These are phyloP conservation scores for Penicillium macrosclerotiorum DNA, from an alignment of 495 filamentous ascomycete species.

Conservation along the genomic window DNA sequence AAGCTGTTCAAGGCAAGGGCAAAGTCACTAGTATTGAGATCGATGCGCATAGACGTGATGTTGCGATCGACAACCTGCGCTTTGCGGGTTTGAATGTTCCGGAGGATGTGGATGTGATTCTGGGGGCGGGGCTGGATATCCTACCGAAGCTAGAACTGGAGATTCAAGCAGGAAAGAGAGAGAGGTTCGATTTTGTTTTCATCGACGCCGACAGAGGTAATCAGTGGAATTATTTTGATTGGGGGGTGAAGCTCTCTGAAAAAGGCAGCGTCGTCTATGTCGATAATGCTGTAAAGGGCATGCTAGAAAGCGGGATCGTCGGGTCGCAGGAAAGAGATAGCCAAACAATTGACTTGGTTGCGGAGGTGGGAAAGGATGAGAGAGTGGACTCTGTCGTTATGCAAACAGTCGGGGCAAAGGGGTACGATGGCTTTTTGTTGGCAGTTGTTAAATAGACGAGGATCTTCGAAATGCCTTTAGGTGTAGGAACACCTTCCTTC, in stretches of 20 bases:
- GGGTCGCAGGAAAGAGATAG: background rate
- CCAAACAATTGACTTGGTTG: conserved; percentile 30
- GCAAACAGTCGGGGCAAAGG: conserved; percentile 52
- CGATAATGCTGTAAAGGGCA: conserved; percentile 46
- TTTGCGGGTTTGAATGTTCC: conserved; percentile 19
- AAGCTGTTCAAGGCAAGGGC: conserved; percentile 25
- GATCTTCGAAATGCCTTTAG: no score
- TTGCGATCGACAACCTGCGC: conserved; percentile 43
- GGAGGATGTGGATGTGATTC: conserved; percentile 41
- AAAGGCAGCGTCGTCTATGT: conserved; percentile 40
- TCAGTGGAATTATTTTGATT: conserved; percentile 47
- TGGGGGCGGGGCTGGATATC: conserved; percentile 45
- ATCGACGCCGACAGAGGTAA: conserved; percentile 53
- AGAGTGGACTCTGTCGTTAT: conserved; percentile 47
- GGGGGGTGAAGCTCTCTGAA: conserved; percentile 27
- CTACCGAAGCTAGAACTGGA: conserved; percentile 38
- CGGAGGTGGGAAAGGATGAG: conserved; percentile 41
- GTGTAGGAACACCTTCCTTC: no score
- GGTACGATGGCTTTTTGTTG: conserved; percentile 49
- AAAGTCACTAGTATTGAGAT: conserved; percentile 49
- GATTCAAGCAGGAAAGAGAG: conserved; percentile 18
- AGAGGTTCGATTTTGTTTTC: conserved; percentile 48
- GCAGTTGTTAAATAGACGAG: conserved; percentile 22
- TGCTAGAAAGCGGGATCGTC: conserved; percentile 16
- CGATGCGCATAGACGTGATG: conserved; percentile 32